Base-by-base conservation (phyloP, 345 rosid genomes). In the Populus davidiana region DNA sequence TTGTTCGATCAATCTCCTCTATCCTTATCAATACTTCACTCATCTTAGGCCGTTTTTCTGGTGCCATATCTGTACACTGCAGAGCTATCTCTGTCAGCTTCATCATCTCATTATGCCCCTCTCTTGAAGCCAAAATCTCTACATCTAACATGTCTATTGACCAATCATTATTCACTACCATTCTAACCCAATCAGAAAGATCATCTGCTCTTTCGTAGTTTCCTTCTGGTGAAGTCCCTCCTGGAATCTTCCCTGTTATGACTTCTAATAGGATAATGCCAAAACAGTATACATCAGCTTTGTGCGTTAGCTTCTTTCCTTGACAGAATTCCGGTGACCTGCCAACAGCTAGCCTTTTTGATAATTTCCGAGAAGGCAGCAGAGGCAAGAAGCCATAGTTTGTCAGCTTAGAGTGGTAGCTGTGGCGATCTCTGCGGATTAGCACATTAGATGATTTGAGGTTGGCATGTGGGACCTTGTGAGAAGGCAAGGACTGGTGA, bases 371-470 rank as follows among this genome's bases (percentile, higher is more conserved):
- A 11, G 79, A 75, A 12, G 85, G 83, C 29, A 88, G 78, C 21
- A 90, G 78, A 0, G 90, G 89, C 35, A 84, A 65, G 86, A 86
- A 87, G 39, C 91, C 90, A 6, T 81, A 87, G 59, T 88, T 82
- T 23, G 88, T 76, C 67, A 88, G 78, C 85, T 87, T 90, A 7
- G 84, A 67, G 2, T 49, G 80, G 81, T 80, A 85, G 70, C n/a
- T 70, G 29, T 74, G 61, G 73, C 61, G 43, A 31, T 82, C 50
- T 6, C 73, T 69, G 35, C 41, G 72, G 43, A 88, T 67, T 2
- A 87, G 73, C 21, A 88, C 77, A 38, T 88, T 88, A 50, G 90
- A 83, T 13, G 93, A 88, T 79, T 90, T 87, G 75, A 90, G 88
- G 68, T 87, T 88, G 44, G 83, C 89, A 64, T 90, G 93, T 6